These are phyloP conservation scores for Silene uniflora DNA, from an alignment of 148 eudicot genomes.

Conservation along the genomic window DNA sequence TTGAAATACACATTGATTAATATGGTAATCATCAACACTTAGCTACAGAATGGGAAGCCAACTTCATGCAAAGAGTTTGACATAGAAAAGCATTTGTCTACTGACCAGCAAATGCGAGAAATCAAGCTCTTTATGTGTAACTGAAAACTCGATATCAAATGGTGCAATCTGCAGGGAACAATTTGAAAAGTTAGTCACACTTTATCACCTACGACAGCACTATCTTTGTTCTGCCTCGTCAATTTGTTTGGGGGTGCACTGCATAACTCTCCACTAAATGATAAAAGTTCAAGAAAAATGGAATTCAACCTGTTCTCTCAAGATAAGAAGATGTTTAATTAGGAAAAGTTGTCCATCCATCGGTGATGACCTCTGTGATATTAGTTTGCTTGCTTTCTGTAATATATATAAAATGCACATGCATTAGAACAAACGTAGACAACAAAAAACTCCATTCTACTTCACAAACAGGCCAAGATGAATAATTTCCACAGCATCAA, in stretches of 20 bases:
- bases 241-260: neutral
- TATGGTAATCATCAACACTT: neutral
- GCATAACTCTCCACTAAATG: neutral
- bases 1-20: neutral
- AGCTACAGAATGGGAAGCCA: neutral
- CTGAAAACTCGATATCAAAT: conserved; percentile 95
- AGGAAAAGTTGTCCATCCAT: conserved; percentile 97
- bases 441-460: neutral
- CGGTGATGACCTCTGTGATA: conserved; percentile 69
- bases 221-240: neutral
- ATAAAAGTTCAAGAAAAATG: conserved; percentile 7
- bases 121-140: conserved; percentile 95
- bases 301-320: conserved; percentile 76
- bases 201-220: conserved; percentile 7
- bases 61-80: neutral
- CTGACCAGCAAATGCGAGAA: conserved; percentile 97
- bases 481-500: neutral
- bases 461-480: conserved; percentile 4
- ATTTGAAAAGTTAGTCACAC: conserved; percentile 27
- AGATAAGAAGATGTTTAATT: conserved; percentile 88
- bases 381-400: conserved; percentile 92
- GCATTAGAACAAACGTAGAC: conserved; percentile 7
- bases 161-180: conserved; percentile 85
- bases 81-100: conserved; percentile 11
- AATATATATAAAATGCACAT: neutral